A percentile compares a stretch with the other conserved stretches of the same genome.
phyloP scores from a whole-genome alignment of 352 stramenopile genomes.

The Phytophthora aleatoria region DNA sequence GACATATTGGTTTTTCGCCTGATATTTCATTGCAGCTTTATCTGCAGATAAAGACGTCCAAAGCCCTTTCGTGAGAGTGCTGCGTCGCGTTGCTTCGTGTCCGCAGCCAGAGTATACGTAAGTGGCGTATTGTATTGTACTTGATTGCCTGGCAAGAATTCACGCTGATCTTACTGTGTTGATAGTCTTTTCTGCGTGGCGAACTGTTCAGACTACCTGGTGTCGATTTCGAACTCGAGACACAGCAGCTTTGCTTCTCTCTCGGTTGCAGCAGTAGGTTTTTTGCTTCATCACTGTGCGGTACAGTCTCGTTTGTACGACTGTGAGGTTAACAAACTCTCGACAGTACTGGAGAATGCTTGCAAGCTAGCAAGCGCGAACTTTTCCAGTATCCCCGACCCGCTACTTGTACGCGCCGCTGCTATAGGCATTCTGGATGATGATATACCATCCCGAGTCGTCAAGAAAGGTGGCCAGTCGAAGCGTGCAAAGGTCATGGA shows the following conservation, averaged over 20 bases:
- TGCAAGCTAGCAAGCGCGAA: slow-evolving; percentile 36
- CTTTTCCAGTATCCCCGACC: slow-evolving; percentile 20
- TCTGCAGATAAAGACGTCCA: slow-evolving; percentile 8
- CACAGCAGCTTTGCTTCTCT: slow-evolving; percentile 35
- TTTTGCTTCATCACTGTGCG: slow-evolving; percentile 50
- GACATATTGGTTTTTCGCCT: background rate
- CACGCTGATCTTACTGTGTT: background rate
- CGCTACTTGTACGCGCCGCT: slow-evolving; percentile 1
- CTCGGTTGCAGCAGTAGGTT: slow-evolving; percentile 36
- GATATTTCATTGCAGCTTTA: slow-evolving; percentile 15
- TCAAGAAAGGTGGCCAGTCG: slow-evolving; percentile 29
- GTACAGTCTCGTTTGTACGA: slow-evolving; percentile 38
- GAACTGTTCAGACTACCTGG: slow-evolving; percentile 49
- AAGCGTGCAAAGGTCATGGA: slow-evolving; percentile 40
- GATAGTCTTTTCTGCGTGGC: slow-evolving; percentile 43
- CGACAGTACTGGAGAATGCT: slow-evolving; percentile 36
- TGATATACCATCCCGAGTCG: slow-evolving; percentile 15
- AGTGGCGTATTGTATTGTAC: slow-evolving; percentile 15
- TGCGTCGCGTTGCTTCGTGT: slow-evolving; percentile 34
- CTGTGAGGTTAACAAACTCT: slow-evolving; percentile 40
- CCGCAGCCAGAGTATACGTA: slow-evolving; percentile 49
- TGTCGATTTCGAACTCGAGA: slow-evolving; percentile 32
- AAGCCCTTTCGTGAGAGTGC: slow-evolving; percentile 39
- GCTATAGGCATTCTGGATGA: slow-evolving; percentile 41
- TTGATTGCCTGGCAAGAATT: background rate